Conservation (phyloP, 176 grass and related monocot species). For the Aechmea fasciata region DNA sequence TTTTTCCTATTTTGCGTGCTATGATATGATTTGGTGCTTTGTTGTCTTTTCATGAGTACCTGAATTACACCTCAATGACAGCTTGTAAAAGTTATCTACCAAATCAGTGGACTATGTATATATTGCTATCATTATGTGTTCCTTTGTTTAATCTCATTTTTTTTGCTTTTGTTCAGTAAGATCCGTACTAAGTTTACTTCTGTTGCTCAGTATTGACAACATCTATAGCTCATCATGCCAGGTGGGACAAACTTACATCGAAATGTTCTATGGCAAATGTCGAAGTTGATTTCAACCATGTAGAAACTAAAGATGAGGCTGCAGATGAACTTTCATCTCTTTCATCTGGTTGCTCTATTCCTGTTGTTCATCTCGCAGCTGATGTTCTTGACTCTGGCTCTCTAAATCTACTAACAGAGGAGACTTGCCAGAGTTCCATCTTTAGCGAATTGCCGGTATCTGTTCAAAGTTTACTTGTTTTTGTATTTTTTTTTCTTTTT, state of each 20-base stretch:
- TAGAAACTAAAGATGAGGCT: constrained; percentile 31
- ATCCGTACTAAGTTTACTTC: not conserved
- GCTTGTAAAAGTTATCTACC: too few relatives aligned
- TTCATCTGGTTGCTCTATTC: constrained; percentile 31
- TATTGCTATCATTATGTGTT: too few relatives aligned
- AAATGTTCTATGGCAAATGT: constrained; percentile 52
- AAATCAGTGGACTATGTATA: too few relatives aligned
- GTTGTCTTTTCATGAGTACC: too few relatives aligned
- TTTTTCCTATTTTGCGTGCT: too few relatives aligned
- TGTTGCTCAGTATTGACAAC: not conserved
- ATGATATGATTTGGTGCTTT: too few relatives aligned
- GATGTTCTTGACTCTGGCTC: constrained; percentile 43
- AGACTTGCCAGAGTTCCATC: constrained; percentile 15
- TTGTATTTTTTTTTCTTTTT: constrained; percentile 1
- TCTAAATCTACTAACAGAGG: constrained; percentile 23
- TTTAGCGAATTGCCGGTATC: constrained; percentile 59
- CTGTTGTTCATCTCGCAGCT: constrained; percentile 40
- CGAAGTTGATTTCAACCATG: constrained; percentile 37
- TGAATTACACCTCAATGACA: too few relatives aligned
- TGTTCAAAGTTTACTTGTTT: constrained; percentile 1
- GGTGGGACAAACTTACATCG: constrained; percentile 36
- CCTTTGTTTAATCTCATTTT: not conserved
- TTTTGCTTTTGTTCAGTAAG: not conserved
- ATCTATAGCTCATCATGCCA: constrained; percentile 19
- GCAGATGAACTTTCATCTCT: constrained; percentile 29